These are phyloP conservation scores for Periconia digitata DNA, from an alignment of 2,329 filamentous ascomycete species.

Conservation along the genomic window DNA sequence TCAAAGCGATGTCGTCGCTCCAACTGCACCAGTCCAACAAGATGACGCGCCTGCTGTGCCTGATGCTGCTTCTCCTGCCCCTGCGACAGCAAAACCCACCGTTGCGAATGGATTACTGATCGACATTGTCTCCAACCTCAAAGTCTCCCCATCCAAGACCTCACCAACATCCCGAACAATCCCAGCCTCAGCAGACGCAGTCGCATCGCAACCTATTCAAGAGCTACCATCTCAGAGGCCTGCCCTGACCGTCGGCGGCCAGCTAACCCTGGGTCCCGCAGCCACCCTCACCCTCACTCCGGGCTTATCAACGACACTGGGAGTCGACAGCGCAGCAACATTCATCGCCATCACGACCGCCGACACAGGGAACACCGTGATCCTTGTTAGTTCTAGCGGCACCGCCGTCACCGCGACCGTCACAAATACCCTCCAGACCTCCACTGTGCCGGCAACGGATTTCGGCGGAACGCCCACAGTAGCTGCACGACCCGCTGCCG, in stretches of 20 bases:
- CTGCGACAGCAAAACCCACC: not conserved
- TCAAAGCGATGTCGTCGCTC: no score
- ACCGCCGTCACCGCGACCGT: conserved; percentile 29
- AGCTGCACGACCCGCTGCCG: not conserved
- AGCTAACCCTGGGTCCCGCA: conserved; percentile 20
- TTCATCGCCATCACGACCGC: conserved; percentile 27
- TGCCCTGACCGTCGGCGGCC: conserved; percentile 6
- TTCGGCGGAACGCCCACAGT: conserved; percentile 25
- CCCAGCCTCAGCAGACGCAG: not conserved
- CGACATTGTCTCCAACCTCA: conserved; percentile 2
- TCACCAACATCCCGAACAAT: not conserved
- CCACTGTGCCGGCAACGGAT: conserved; percentile 21
- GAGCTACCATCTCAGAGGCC: no score
- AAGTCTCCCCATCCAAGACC: no score
- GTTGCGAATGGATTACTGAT: not conserved
- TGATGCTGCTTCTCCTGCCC: not conserved
- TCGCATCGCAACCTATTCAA: no score
- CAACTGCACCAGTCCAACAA: no score
- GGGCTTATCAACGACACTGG: conserved; percentile 29
- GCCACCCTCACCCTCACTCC: conserved; percentile 24
- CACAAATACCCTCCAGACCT: conserved; percentile 17
- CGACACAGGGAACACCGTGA: conserved; percentile 23
- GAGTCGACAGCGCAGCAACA: conserved; percentile 19
- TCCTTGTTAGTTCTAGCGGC: conserved; percentile 30
- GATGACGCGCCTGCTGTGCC: not conserved